phyloP scores from a whole-genome alignment of 2,329 filamentous ascomycete species.

The Fusarium tjaetaba region DNA sequence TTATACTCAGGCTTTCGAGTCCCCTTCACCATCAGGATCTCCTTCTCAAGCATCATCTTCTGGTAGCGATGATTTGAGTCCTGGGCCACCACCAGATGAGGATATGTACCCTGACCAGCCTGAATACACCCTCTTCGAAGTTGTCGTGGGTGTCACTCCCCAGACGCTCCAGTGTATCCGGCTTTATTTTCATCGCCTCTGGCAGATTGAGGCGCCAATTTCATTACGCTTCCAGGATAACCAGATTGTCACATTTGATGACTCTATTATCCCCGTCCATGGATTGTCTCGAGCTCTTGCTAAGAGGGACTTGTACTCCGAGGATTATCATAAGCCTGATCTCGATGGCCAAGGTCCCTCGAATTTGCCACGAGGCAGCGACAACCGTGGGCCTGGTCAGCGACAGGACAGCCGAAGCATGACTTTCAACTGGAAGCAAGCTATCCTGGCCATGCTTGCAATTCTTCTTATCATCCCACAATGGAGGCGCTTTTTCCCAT shows the following conservation, averaged over 20 bases:
- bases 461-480: background rate
- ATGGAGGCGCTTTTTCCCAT: background rate
- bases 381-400: background rate
- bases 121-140: background rate
- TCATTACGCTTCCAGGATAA: background rate
- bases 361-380: background rate
- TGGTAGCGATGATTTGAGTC: background rate
- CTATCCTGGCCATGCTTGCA: background rate
- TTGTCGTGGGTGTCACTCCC: background rate
- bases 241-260: background rate
- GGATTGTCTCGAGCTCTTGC: background rate
- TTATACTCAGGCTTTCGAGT: background rate
- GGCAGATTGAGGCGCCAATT: background rate
- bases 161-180: background rate
- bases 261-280: background rate
- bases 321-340: background rate
- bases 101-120: background rate
- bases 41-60: background rate
- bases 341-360: background rate
- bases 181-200: background rate
- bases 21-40: no score
- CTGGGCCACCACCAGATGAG: background rate
- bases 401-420: fast-evolving
- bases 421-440: background rate
- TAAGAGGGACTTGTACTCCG: background rate